Percentiles rank a stretch among this genome's conserved stretches.
phyloP scores from a whole-genome alignment of 768 basidiomycete species.

The Mycena chlorophos region DNA sequence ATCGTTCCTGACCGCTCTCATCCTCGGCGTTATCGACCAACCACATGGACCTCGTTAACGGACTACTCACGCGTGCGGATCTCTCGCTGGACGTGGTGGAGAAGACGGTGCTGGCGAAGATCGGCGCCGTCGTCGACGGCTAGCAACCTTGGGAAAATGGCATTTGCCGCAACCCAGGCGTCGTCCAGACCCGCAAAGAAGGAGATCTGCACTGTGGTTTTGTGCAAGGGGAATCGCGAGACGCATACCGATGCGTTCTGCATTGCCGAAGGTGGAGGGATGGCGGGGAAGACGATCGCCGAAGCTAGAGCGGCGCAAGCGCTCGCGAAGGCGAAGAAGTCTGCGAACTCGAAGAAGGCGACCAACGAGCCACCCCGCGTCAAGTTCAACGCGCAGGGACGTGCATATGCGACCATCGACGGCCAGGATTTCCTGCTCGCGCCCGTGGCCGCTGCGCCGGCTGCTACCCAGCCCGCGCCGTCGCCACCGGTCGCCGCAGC shows the following conservation, averaged over 20 bases:
- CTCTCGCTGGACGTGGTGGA: neutral
- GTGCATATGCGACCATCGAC: neutral
- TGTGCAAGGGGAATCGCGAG: neutral
- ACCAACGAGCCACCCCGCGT: neutral
- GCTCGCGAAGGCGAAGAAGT: neutral
- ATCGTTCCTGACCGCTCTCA: neutral
- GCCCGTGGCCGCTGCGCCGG: neutral
- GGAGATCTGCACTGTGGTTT: neutral
- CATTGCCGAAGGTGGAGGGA: slow-evolving; percentile 31
- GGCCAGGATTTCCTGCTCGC: neutral
- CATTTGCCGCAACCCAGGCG: neutral
- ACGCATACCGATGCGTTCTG: neutral
- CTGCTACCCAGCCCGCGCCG: too few species aligned
- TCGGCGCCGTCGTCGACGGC: neutral
- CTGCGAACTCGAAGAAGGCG: neutral
- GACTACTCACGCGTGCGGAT: neutral
- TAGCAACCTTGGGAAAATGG: neutral
- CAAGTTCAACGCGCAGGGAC: neutral
- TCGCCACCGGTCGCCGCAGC: too few species aligned
- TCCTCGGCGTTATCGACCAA: neutral
- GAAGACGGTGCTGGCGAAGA: neutral
- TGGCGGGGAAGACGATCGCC: slow-evolving; percentile 5
- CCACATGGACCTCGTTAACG: neutral
- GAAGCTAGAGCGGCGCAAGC: slow-evolving; percentile 1
- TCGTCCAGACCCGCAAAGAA: neutral